A percentile compares a stretch with the other conserved stretches of the same genome.
phyloP scores from a whole-genome alignment of 1,139 yeast genomes.

The Eremothecium gossypii region DNA sequence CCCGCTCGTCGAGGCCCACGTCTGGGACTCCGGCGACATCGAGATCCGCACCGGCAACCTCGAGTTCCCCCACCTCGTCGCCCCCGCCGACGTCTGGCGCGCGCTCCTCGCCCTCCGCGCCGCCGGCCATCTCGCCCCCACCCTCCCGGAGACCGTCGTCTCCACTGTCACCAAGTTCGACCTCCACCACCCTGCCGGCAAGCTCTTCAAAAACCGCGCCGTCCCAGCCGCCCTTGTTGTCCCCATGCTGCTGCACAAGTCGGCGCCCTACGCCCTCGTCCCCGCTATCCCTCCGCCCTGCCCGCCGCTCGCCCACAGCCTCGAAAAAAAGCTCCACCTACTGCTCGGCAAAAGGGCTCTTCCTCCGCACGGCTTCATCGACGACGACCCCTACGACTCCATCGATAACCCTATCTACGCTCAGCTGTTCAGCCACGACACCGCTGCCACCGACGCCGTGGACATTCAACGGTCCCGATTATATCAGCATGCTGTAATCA shows the following conservation, averaged over 20 bases:
- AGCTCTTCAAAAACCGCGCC: slow-evolving; percentile 18
- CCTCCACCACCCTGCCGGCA: slow-evolving; percentile 16
- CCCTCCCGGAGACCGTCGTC: slow-evolving; percentile 20
- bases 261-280: slow-evolving; percentile 1
- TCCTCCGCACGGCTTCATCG: slow-evolving; percentile 9
- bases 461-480: slow-evolving; percentile 13
- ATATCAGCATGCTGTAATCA: slow-evolving; percentile 12
- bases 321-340: not conserved
- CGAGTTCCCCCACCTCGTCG: slow-evolving; percentile 17
- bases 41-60: slow-evolving; percentile 4
- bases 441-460: slow-evolving; percentile 9
- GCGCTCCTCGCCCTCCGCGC: slow-evolving; percentile 16
- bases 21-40: slow-evolving; percentile 2
- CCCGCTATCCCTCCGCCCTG: not conserved
- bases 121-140: slow-evolving; percentile 12
- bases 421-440: not conserved
- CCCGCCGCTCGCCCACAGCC: not conserved
- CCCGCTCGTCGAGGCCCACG: not conserved
- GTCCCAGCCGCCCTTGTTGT: slow-evolving; percentile 14
- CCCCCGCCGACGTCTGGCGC: slow-evolving; percentile 14
- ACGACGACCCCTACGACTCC: slow-evolving; percentile 12
- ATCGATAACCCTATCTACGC: slow-evolving; percentile 15
- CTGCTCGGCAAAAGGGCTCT: not conserved
- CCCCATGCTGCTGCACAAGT: slow-evolving; percentile 15
- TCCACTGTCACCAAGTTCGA: slow-evolving; percentile 20